Conservation (phyloP, 2,329 filamentous ascomycete genomes). For the Trichoderma citrinoviride region DNA sequence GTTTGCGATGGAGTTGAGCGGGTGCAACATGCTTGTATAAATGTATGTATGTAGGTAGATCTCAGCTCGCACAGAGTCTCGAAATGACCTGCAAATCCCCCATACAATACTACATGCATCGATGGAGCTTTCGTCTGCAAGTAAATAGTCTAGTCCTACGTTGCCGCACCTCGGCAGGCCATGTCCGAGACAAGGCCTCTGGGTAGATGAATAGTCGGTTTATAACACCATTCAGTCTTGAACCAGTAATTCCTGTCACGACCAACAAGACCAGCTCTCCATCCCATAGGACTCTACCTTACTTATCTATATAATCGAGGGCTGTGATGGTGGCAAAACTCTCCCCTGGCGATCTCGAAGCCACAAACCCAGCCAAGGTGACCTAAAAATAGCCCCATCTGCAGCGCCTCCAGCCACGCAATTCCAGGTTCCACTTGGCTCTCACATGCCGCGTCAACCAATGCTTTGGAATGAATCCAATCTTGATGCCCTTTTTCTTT, state of each 20-base stretch:
- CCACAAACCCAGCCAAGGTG: neutral
- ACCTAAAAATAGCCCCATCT: neutral
- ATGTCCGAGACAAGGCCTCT: neutral
- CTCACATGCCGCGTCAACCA: conserved; percentile 16
- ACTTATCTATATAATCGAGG: neutral
- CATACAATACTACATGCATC: neutral
- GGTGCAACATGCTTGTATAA: neutral
- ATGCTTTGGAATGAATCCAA: conserved; percentile 18
- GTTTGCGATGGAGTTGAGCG: neutral
- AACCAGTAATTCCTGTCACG: neutral
- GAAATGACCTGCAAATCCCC: neutral
- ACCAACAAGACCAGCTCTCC: neutral
- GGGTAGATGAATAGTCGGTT: neutral
- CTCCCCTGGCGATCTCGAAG: neutral
- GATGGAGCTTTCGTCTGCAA: neutral
- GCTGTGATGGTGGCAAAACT: neutral
- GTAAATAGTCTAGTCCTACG: conserved; percentile 11
- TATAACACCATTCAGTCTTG: neutral
- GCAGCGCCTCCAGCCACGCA: conserved; percentile 16
- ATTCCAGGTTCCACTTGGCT: conserved; percentile 1
- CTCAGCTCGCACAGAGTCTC: neutral
- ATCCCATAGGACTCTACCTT: neutral
- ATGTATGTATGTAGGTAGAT: too few relatives aligned
- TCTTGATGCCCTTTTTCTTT: neutral
- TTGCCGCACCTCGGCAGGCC: neutral